Base-by-base conservation (phyloP, 352 stramenopile species). In the Peronospora tabacina region DNA sequence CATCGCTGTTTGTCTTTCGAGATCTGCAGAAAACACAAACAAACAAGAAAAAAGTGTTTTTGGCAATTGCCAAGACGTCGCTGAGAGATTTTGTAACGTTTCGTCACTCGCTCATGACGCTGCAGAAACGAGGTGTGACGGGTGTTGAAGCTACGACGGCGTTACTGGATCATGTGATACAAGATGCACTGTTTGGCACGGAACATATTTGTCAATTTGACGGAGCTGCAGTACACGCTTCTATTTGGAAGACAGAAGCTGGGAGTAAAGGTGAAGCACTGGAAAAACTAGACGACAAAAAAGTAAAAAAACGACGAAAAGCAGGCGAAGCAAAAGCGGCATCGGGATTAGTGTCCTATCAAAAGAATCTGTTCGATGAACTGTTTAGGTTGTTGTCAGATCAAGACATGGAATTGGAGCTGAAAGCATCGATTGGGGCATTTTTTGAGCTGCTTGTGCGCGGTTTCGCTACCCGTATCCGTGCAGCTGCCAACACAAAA, bases 41-140 rank as follows among this genome's bases (percentile, higher is more conserved):
- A n/a, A 94, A 91, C 66, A 91, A 90, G 65, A 87, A 86, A 53
- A 94, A 94, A 38, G 83, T 90, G 17, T 94, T 92, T 47, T 40
- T 90, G 16, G 70, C 75, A 2, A 70, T 90, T 53, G 71, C 81
- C 36, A 94, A 94, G 67, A 87, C 76, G 0, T 90, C 68, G 10
- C 55, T 94, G 12, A 58, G 65, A 4, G 67, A 85, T 8, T 61
- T 92, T 19, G 60, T 87, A 11, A 44, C 41, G 7, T 85, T 79
- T 52, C 76, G 76, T 11, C 60, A 85, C 42, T 59, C 56, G 7
- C 61, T 90, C 16, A 41, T 58, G 7, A 49, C 51, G 43, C 44
- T 79, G 12, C 24, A 63, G 26, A 47, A 55, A 15, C 33, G 53
- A 8, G 20, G 30, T 6, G 43, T 73, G 1, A 3, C 42, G 1